Evolutionary conservation across 2,329 filamentous ascomycete species (phyloP).

Genomic region (Aspergillus caelatus): DNA sequence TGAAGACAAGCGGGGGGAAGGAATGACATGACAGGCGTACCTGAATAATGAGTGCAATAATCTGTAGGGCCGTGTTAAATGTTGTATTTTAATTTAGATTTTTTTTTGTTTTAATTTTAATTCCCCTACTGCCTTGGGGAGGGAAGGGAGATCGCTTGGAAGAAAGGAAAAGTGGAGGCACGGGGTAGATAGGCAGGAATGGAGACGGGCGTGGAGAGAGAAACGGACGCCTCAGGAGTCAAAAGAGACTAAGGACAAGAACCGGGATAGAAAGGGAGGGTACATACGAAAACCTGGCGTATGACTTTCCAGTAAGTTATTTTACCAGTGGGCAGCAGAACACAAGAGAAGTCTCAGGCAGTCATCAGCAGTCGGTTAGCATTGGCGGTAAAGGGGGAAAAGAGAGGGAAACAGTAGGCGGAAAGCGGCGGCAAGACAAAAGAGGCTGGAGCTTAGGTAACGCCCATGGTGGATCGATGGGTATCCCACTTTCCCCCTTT

Average conservation of each 20-base stretch:
- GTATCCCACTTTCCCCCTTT: constrained; percentile 13
- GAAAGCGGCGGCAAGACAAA: constrained; percentile 9
- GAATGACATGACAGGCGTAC: constrained; percentile 25
- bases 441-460: constrained; percentile 8
- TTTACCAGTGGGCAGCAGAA: constrained; percentile 19
- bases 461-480: constrained; percentile 15
- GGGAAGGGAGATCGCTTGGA: constrained; percentile 20
- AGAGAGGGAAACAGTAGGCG: constrained; percentile 13
- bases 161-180: constrained; percentile 33
- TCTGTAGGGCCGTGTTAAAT: constrained; percentile 18
- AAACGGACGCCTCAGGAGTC: constrained; percentile 18
- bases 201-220: constrained; percentile 28
- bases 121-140: constrained; percentile 9
- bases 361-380: constrained; percentile 15
- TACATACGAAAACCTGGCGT: constrained; percentile 9
- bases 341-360: constrained; percentile 23
- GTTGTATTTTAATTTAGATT: constrained; percentile 25
- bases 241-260: constrained; percentile 13
- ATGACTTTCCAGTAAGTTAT: constrained; percentile 16
- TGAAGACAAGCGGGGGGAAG: constrained; percentile 21
- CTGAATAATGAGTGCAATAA: constrained; percentile 25
- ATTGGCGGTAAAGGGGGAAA: constrained; percentile 9
- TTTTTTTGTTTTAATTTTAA: constrained; percentile 16
- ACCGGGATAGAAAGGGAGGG: constrained; percentile 11
- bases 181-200: constrained; percentile 27